These are phyloP conservation scores for Pyrenochaeta sp. DNA, from an alignment of 2,329 filamentous ascomycete species.

Conservation along the genomic window DNA sequence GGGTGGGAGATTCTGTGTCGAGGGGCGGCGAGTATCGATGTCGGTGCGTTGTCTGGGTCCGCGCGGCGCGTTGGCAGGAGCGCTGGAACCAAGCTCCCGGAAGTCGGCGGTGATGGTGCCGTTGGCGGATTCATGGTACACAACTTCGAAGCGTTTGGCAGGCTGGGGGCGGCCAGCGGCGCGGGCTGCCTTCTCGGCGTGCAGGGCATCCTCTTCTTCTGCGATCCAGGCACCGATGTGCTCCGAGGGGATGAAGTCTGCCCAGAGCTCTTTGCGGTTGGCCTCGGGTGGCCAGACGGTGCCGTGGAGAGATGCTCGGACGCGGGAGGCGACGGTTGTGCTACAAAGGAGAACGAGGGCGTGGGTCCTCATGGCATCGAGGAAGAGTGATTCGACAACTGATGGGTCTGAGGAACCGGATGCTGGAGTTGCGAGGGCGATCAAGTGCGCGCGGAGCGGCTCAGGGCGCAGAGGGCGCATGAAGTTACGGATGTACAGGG, in stretches of 20 bases:
- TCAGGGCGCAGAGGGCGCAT: slow-evolving; percentile 82
- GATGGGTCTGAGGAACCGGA: slow-evolving; percentile 58
- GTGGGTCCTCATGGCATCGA: slow-evolving; percentile 88
- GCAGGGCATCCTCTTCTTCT: slow-evolving; percentile 40
- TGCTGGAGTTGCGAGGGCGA: slow-evolving; percentile 70
- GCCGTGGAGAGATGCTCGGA: slow-evolving; percentile 77
- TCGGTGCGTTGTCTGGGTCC: slow-evolving; percentile 29
- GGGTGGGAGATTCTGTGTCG: slow-evolving; percentile 1
- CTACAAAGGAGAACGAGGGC: slow-evolving; percentile 79
- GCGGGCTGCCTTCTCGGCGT: slow-evolving; percentile 39
- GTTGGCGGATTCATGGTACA: slow-evolving; percentile 30
- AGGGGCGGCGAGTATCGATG: slow-evolving; percentile 9
- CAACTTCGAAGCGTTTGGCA: slow-evolving; percentile 41
- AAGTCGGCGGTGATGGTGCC: slow-evolving; percentile 36
- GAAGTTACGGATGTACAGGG: slow-evolving; percentile 86
- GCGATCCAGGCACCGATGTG: slow-evolving; percentile 77
- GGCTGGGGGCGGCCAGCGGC: slow-evolving; percentile 20
- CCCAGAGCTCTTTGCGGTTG: slow-evolving; percentile 82
- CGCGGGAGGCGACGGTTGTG: slow-evolving; percentile 75
- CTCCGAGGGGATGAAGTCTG: slow-evolving; percentile 86
- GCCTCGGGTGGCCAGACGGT: slow-evolving; percentile 87
- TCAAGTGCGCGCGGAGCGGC: slow-evolving; percentile 72
- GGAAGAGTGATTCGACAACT: slow-evolving; percentile 72
- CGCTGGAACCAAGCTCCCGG: slow-evolving; percentile 41
- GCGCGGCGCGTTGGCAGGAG: slow-evolving; percentile 31